These are phyloP conservation scores for Massarina eburnea DNA, from an alignment of 2,329 filamentous ascomycete genomes.

Conservation along the genomic window DNA sequence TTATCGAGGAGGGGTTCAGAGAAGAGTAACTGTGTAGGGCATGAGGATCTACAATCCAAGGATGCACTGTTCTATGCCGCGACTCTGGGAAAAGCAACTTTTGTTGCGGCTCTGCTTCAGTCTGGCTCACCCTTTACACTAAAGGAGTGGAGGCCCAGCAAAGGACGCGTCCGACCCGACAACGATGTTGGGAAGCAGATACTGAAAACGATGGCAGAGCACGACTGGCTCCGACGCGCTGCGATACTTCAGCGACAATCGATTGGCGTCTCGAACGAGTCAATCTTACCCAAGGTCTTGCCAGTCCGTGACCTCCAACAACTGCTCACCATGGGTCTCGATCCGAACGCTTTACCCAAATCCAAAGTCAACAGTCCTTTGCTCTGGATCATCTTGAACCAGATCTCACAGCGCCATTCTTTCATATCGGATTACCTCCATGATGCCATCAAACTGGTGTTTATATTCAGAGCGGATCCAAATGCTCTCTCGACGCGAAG, in stretches of 20 bases:
- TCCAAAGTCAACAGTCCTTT: conserved; percentile 18
- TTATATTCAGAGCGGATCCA: conserved; percentile 20
- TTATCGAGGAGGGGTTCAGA: conserved; percentile 19
- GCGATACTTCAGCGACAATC: conserved; percentile 20
- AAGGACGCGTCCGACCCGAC: conserved; percentile 10
- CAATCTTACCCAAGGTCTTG: conserved; percentile 20
- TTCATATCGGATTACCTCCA: conserved; percentile 20
- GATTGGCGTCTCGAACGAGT: conserved; percentile 4
- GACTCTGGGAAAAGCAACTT: conserved; percentile 24
- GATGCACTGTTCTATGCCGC: conserved; percentile 34
- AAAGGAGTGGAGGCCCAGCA: conserved; percentile 25
- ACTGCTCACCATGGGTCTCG: conserved; percentile 28
- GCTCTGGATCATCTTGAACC: conserved; percentile 27
- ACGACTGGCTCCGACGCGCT: conserved; percentile 29
- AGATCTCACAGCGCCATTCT: conserved; percentile 14
- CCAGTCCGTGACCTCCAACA: conserved; percentile 21
- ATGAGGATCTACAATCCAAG: conserved; percentile 31
- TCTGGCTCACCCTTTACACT: conserved; percentile 27
- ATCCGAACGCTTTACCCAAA: conserved; percentile 21
- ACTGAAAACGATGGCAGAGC: conserved; percentile 24
- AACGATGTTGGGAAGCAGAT: conserved; percentile 18
- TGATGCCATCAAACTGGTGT: conserved; percentile 18
- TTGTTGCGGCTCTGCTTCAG: conserved; percentile 30
- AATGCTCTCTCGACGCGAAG: conserved; percentile 19
- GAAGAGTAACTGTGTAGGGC: conserved; percentile 31